Conservation (phyloP, 176 grass and related monocot species). For the Paspalum notatum region DNA sequence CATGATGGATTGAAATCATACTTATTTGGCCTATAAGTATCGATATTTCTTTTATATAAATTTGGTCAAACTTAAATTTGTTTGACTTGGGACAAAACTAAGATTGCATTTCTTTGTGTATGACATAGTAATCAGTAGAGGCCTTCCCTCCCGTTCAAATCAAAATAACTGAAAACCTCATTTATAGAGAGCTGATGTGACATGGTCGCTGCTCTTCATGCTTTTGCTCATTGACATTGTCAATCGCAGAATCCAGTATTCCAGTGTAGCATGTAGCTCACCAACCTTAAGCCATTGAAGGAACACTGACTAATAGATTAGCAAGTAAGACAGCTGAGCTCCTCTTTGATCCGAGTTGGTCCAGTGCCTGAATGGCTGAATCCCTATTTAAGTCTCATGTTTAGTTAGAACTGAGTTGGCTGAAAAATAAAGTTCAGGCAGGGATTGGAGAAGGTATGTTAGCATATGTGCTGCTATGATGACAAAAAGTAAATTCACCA, state of each 20-base stretch:
- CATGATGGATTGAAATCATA: no score
- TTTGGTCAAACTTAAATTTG: no score
- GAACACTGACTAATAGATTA: neutral
- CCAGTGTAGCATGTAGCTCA: neutral
- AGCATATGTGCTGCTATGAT: neutral
- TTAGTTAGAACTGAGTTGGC: neutral
- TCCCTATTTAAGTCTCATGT: conserved; percentile 16
- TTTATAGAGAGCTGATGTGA: neutral
- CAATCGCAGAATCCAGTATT: neutral
- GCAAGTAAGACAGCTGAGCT: conserved; percentile 23
- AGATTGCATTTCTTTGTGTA: no score
- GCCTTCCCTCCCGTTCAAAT: no score
- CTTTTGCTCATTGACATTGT: neutral
- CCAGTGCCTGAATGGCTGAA: neutral
- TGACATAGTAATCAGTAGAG: no score
- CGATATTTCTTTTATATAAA: no score
- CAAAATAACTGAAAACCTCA: neutral
- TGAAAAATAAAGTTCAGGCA: conserved; percentile 13
- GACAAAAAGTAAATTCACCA: conserved; percentile 55
- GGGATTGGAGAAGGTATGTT: conserved; percentile 1
- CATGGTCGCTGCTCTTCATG: neutral
- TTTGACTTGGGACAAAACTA: no score
- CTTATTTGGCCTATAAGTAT: no score
- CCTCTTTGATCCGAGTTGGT: neutral
- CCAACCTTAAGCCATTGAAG: neutral